Evolutionary conservation across 495 filamentous ascomycete species (phyloP), one percentile per base, ranked within the genome.

Genomic region (Aspergillus hancockii): DNA sequence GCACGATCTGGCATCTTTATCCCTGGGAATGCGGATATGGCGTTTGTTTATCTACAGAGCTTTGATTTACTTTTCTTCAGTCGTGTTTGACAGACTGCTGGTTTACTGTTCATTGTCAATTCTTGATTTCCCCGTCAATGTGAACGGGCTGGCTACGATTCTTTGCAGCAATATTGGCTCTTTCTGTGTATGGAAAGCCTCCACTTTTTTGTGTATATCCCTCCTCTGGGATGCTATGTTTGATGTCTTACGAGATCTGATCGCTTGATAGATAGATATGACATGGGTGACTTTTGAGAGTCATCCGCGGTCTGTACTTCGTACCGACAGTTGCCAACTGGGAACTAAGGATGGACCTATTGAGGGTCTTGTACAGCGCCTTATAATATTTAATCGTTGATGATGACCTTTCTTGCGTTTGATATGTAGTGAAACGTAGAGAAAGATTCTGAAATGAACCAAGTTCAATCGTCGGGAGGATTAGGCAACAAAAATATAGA

Each of bases 221-320:
- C 43, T 47, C 14, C 6, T 12, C 21, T 21, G 43, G 19, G 43
- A 47, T 47, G 43, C 43, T n/a, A 22, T 47, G 19, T 21, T 47
- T 47, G 43, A 47, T 47, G 43, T 47, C 43, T 47, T 23, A 47
- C 21, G 43, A 47, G 43, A 47, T 47, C 16, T 47, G 43, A 47
- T 47, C 43, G 43, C 19, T 21, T 47, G 13, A n/a, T 47, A 21
- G 43, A 47, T 47, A 47, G 43, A 47, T 47, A 47, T 47, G 43
- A 47, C 21, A 16, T 23, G 43, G 43, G 23, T 47, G 13, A 10
- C 43, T 47, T 14, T 47, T 10, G 43, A 23, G 13, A 47, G 43
- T 23, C 43, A 19, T n/a, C 19, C 8, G 18, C 43, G 8, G 43
- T 4, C 18, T 47, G 43, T 47, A 41, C 38, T 41, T n/a, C 38